Evolutionary conservation across 225 moss, liverwort and hornwort genomes (phyloP).

Genomic region (Antitrichia curtipendula): DNA sequence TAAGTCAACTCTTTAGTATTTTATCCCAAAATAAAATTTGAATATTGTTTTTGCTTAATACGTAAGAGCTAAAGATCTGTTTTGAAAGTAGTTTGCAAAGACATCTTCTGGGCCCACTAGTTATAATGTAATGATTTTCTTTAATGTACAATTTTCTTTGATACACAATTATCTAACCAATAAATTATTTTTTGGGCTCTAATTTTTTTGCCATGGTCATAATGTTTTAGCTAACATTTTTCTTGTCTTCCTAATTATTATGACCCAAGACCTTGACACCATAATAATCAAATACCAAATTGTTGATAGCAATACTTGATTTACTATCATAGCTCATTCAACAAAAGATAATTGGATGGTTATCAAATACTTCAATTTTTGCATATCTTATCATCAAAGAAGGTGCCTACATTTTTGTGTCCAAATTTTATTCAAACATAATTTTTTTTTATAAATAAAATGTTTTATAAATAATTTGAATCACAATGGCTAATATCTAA

Average conservation of each 20-base stretch:
- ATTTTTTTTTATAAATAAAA: no score
- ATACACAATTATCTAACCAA: not conserved
- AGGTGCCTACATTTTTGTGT: no score
- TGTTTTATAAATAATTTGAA: no score
- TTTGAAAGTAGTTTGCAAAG: no score
- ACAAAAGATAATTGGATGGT: not conserved
- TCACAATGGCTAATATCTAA: no score
- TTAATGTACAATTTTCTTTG: not conserved
- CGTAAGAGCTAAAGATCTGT: no score
- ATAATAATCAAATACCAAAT: not conserved
- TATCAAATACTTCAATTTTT: not conserved
- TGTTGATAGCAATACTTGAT: not conserved
- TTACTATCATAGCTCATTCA: not conserved
- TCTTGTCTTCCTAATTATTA: not conserved
- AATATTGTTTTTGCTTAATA: not conserved
- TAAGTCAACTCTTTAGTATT: not conserved
- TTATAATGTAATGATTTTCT: not conserved
- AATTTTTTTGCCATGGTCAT: not conserved
- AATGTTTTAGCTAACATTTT: not conserved
- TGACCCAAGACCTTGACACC: accelerated
- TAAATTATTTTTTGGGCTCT: not conserved
- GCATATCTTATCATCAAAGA: no score
- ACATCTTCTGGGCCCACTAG: not conserved
- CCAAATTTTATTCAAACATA: no score
- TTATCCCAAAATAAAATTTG: not conserved